These are phyloP conservation scores for Hypericum perforatum DNA, from an alignment of 345 rosid species.

Conservation along the genomic window DNA sequence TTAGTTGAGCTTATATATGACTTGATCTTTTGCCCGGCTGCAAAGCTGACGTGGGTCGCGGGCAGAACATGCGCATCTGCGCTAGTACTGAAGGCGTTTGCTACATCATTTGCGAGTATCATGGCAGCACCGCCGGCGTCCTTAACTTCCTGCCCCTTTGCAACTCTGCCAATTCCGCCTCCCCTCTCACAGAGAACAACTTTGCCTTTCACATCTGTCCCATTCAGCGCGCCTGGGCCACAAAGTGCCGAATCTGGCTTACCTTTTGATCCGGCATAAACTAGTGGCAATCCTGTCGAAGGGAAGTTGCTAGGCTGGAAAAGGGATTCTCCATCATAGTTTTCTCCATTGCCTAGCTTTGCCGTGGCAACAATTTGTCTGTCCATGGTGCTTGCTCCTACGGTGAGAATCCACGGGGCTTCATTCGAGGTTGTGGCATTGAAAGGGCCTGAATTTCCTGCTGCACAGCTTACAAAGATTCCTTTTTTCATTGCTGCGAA, in stretches of 20 bases:
- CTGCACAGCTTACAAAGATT: conserved; percentile 1
- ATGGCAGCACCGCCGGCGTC: conserved; percentile 1
- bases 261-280: neutral
- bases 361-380: neutral
- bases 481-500: conserved; percentile 2
- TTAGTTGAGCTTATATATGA: neutral
- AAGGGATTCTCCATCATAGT: neutral
- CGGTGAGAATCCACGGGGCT: conserved; percentile 2
- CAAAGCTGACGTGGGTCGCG: conserved; percentile 1
- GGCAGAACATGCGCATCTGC: neutral
- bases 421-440: neutral
- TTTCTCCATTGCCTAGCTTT: neutral
- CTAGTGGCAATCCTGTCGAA: neutral
- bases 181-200: neutral
- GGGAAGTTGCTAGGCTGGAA: neutral
- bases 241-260: neutral
- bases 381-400: conserved; percentile 1
- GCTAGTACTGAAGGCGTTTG: neutral
- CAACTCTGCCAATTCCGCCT: neutral
- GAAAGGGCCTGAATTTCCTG: neutral
- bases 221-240: neutral
- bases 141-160: neutral
- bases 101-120: neutral
- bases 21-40: neutral
- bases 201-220: neutral